Base-by-base conservation (phyloP, 192 early-diverging fungal genomes). In the Backusella circina region DNA sequence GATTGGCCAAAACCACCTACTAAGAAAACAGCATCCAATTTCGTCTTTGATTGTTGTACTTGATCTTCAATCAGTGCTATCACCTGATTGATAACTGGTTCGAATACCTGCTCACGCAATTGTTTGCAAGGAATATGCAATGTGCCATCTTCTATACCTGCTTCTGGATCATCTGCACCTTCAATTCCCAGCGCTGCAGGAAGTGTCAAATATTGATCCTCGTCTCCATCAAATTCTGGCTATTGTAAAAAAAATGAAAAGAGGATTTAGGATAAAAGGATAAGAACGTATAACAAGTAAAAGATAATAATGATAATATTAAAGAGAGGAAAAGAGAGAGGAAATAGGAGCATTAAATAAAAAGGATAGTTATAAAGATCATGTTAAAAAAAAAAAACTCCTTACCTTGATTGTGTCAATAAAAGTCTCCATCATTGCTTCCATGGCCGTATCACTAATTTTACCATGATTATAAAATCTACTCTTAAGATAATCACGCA, bases 1-100 rank as follows among this genome's bases (percentile, higher is more conserved):
- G 84, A 86, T 28, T 85, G 83, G 30, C 84, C 83, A 38, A 87
- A 87, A 30, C 85, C 85, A 54, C 85, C 85, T 23, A 85, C 85
- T 70, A 86, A 70, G 57, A 86, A 84, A 6, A 86, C 80, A 35
- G 86, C 86, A 10, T 80, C 78, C 37, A 82, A 77, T 37, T 76
- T 70, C 26, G 79, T 76, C 37, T 13, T 68, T 23, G 83, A 72
- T 75, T 84, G 83, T 16, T 72, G 51, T 51, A 86, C 51, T 47
- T 86, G 85, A 16, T 79, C 83, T 28, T 84, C 79, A 69, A 86
- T 84, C 69, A 84, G 44, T 15, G 67, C 81, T 61, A 86, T 36
- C 0, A 86, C 83, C 47, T 86, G 83, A 54, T 82, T 80, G 35
- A 84, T 77, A 31, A 85, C 83, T 23, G 82, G 83, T 38, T 87